Evolutionary conservation across 352 stramenopile species (phyloP), one percentile per base, ranked within the genome.

Genomic region (Phytophthora hibernalis): DNA sequence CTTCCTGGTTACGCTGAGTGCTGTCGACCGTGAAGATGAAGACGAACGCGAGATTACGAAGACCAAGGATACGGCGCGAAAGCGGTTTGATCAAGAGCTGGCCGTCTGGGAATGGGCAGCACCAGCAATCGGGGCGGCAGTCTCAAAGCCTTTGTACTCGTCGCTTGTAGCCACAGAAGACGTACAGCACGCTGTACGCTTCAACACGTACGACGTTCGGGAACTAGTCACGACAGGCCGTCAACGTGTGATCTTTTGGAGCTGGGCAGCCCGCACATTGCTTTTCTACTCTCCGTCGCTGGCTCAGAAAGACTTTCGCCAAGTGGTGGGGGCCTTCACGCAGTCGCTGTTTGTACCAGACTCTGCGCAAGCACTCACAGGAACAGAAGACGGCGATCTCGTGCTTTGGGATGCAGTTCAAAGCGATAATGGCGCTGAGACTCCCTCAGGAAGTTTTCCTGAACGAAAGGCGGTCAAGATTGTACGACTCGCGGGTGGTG

Each of bases 211-310:
- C 68, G 88, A 98, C 54, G 77, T 94, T 31, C 79, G 81, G 33
- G 85, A 97, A 58, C 76, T 98, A n/a, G 81, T 98, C 20, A 96
- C 92, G 26, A 98, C 87, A 10, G 91, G 93, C 18, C 65, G 75
- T 11, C 80, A 95, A 67, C 82, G 85, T 44, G 89, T 98, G 21
- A 89, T 93, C 38, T 97, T 97, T 65, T 98, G 90, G 92, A 93
- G 89, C 63, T 97, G 87, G 92, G 70, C 86, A 51, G 72, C 90
- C 48, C 83, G 88, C 65, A 77, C 79, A 35, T 66, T 98, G 59
- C 74, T 91, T 8, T 94, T 92, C 52, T 95, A 96, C 61, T 92
- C 83, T 61, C 87, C 87, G 20, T 92, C 83, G n/a, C 63, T 97
- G 3, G 88, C 86, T 4, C 86, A 93, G 42, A 86, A 80, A 20